Base-by-base conservation (phyloP, 768 basidiomycete genomes). In the Phanerochaete carnosa region DNA sequence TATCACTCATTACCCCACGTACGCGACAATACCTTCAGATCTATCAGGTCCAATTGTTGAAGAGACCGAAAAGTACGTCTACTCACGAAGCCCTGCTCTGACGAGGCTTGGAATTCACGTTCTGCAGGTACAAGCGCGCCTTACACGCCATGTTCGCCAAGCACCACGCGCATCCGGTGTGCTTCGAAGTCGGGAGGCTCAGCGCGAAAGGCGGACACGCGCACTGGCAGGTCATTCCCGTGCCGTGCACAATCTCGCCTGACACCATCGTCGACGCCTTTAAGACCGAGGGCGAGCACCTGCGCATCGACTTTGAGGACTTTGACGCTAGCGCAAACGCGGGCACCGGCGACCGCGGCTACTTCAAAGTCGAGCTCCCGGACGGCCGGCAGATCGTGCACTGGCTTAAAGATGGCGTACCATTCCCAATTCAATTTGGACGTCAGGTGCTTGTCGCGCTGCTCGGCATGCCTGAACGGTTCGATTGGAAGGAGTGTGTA, bases 381-480 rank as follows among this genome's bases (percentile, higher is more conserved):
- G 85, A 88, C 65, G 95, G 95, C 26, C 80, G 80, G 63, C 90
- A 83, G 74, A 78, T 98, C 78, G 87, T 98, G 33, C 94, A 98
- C 74, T 73, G 94, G 64, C 84, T 98, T 68, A 87, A 87, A 69
- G 85, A 87, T 32, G 80, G 88, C 22, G 78, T 84, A 53, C 87
- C 88, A 33, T 98, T 98, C 70, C 88, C 87, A 64, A 78, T 98
- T 47, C 94, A 98, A 71, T 98, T 98, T 74, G 95, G 94, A 62
- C 85, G 96, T 95, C 86, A 90, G 73, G 93, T 91, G 16, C 70
- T 98, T 46, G 92, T 89, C 5, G 78, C 83, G 35, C 73, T 98
- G n/a, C 69, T 98, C 57, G 86, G 81, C 16, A 83, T 85, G 57
- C 87, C 88, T 1, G 85, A 94, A 22, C 82, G 96, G 50, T 76